Evolutionary conservation across 495 filamentous ascomycete genomes (phyloP).

Genomic region (Neurospora sp.): DNA sequence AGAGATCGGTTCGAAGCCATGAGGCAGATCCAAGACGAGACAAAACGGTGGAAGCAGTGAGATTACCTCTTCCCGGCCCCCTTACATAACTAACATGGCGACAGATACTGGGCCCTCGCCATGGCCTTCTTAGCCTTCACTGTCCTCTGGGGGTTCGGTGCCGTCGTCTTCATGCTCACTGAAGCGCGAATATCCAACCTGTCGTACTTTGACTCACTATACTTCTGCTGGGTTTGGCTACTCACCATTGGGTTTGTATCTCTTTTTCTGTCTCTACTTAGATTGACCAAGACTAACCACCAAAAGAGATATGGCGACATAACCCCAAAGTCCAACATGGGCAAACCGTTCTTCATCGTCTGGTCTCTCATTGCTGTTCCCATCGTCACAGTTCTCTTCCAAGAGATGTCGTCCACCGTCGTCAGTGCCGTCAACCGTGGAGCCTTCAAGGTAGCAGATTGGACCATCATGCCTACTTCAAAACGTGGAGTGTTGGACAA

Average conservation of each 20-base stretch:
- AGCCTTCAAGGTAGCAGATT: slow-evolving; percentile 53
- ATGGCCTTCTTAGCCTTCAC: slow-evolving; percentile 50
- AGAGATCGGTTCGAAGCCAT: slow-evolving; percentile 68
- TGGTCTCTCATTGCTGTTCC: slow-evolving; percentile 74
- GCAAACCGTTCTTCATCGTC: slow-evolving; percentile 68
- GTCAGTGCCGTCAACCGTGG: slow-evolving; percentile 51
- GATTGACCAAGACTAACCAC: not conserved
- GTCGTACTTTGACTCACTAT: slow-evolving; percentile 61
- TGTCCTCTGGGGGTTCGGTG: slow-evolving; percentile 63
- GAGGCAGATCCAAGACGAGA: slow-evolving; percentile 58
- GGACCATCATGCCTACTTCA: slow-evolving; percentile 51
- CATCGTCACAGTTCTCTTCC: slow-evolving; percentile 64
- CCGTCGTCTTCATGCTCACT: slow-evolving; percentile 48
- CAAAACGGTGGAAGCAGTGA: slow-evolving; percentile 46
- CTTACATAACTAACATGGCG: not conserved
- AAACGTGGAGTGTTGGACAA: not conserved
- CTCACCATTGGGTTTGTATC: slow-evolving; percentile 54
- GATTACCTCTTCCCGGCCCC: not conserved
- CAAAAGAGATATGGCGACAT: slow-evolving; percentile 53
- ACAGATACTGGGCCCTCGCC: slow-evolving; percentile 45
- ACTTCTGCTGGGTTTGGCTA: slow-evolving; percentile 65
- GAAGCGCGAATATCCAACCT: slow-evolving; percentile 39
- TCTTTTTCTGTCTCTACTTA: not conserved
- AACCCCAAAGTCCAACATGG: slow-evolving; percentile 52
- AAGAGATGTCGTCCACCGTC: slow-evolving; percentile 59